Evolutionary conservation across 306 rosid species (phyloP), one percentile per base, ranked within the genome.

Genomic region (Luffa acutangula): DNA sequence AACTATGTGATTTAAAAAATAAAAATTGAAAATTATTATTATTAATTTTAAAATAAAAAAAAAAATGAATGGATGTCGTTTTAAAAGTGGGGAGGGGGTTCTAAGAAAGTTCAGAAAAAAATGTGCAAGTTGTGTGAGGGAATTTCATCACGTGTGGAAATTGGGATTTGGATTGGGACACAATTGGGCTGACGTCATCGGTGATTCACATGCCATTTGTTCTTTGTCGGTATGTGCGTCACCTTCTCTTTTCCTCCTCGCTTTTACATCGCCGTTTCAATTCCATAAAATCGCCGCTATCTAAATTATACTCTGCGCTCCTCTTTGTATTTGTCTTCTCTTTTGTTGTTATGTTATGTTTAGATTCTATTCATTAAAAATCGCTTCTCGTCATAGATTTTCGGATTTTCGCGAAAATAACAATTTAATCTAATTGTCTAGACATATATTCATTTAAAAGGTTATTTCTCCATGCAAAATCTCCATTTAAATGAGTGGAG

Each of bases 41-140:
- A 4, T 54, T 54, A 25, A 25, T 54, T 18, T 8, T 8, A 45
- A 39, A 39, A 54, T 17, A 54, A 17, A 53, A 17, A 53, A 52
- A 13, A 6, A 34, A 62, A 70, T 45, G 1, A 20, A 45, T n/a
- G 54, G 76, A 21, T 21, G 54, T 71, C 10, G 76, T 72, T 72
- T 72, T 46, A 42, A 72, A 31, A 72, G 20, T 21, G 56, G 77
- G 54, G 33, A 12, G 21, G 45, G 17, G 76, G 18, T 73, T 73
- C 78, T 49, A 33, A 49, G 77, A 72, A 73, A 25, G 21, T 7
- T 73, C 59, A 49, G 15, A 49, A 51, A 73, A 7, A 52, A 75
- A 73, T 52, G 78, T 75, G 78, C 78, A 75, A 75, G 33, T 75
- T 75, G 43, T 73, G 34, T 1, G 20, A 14, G 6, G 60, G 78